Base-by-base conservation (phyloP, 108 stramenopile genomes). In the Thalassiosira profunda region DNA sequence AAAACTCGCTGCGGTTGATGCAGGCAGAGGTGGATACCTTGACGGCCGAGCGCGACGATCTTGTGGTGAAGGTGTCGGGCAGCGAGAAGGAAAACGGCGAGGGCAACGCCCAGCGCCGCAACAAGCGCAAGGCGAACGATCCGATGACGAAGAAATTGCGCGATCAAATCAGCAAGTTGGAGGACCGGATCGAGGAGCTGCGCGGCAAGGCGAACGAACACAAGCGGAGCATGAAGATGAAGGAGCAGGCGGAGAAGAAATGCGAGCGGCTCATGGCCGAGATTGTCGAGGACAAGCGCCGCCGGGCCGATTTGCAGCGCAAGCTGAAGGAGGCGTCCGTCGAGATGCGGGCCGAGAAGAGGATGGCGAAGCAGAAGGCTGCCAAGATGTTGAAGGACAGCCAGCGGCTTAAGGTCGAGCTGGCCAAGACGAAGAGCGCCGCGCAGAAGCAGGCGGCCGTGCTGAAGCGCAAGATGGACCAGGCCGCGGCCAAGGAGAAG, bases 401-500 rank as follows among this genome's bases (percentile, higher is more conserved):
- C 8, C 80, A 82, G 17, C 66, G 67, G 40, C 62, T 87, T 21
- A 84, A 84, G 47, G 20, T 76, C n/a, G 86, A 87, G 66, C 48
- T 87, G 45, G 54, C 53, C 2, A 82, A 79, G 58, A 84, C 84
- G 3, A 80, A 81, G 49, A 79, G 64, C 20, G 64, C 54, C 5
- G 86, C 86, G 12, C 70, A 78, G 14, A 78, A 71, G 31, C 86
- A 87, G 67, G 80, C 80, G 1, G 59, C 45, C 1, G 86, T 84
- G 14, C 47, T 87, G 38, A 72, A 75, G 25, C 36, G 84, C n/a
- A 87, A 87, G 57, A 74, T 79, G 5, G 74, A 72, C 43, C 51
- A 77, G 24, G 58, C 70, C n/a, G 60, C 61, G 9, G 71, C 57
- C 3, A 77, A 72, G 49, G 79, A 84, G 33, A 62, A 76, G 26